Evolutionary conservation across 2,329 filamentous ascomycete genomes (phyloP).

Genomic region (Coniochaeta pulveracea): DNA sequence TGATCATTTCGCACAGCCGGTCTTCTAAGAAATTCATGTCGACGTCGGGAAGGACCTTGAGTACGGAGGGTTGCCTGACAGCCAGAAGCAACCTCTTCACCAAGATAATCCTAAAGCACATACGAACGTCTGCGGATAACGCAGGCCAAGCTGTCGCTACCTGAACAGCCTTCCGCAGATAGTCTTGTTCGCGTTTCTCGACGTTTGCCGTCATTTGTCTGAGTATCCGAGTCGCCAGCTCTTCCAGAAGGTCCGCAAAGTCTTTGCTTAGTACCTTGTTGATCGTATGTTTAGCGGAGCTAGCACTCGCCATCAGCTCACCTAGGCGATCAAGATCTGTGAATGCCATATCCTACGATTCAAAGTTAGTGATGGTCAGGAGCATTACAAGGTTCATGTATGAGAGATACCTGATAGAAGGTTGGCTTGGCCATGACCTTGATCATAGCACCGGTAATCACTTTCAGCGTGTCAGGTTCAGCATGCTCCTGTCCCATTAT

Average conservation of each 20-base stretch:
- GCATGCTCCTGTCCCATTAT: too few relatives aligned
- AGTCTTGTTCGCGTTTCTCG: not conserved
- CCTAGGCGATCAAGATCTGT: slow-evolving; percentile 21
- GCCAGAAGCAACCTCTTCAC: not conserved
- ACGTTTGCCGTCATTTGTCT: slow-evolving; percentile 4
- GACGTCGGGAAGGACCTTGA: not conserved
- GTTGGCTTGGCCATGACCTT: slow-evolving; percentile 40
- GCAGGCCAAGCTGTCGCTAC: not conserved
- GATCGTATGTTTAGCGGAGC: too few relatives aligned
- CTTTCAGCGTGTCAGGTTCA: too few relatives aligned
- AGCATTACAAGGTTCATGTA: slow-evolving; percentile 1
- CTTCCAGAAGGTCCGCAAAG: too few relatives aligned
- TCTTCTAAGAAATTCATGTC: not conserved
- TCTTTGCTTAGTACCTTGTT: too few relatives aligned
- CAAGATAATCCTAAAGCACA: not conserved
- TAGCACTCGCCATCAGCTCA: not conserved
- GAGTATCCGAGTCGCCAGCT: not conserved
- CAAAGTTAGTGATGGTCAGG: not conserved
- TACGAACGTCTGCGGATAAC: too few relatives aligned
- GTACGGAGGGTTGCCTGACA: not conserved
- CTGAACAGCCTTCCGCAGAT: not conserved
- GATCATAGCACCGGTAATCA: slow-evolving; percentile 30
- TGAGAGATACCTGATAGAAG: slow-evolving; percentile 28
- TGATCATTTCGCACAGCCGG: not conserved
- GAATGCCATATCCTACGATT: slow-evolving; percentile 25